Conservation (phyloP, 75 land plant genomes). For the Pinus tabuliformis region DNA sequence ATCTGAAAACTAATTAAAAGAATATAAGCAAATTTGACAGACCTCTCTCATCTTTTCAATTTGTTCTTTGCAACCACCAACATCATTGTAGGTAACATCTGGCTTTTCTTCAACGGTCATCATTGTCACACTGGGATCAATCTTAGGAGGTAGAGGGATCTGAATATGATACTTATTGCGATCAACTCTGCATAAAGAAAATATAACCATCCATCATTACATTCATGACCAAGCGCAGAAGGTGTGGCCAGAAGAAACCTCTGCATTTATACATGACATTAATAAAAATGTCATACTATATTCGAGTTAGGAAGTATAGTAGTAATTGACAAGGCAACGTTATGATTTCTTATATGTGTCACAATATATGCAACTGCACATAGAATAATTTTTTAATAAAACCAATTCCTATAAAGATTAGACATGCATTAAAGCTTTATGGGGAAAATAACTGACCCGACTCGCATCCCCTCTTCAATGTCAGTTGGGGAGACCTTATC, state of each 20-base stretch:
- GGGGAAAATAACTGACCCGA: constrained; percentile 62
- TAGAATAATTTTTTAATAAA: too few species aligned
- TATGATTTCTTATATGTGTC: too few species aligned
- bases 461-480: constrained; percentile 99
- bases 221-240: too few species aligned
- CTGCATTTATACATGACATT: too few species aligned
- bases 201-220: too few species aligned
- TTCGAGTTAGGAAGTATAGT: too few species aligned
- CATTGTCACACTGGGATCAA: constrained; percentile 99
- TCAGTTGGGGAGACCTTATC: constrained; percentile 98
- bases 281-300: too few species aligned
- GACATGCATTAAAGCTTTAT: background rate
- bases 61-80: constrained; percentile 99
- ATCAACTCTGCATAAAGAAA: constrained; percentile 68
- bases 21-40: background rate
- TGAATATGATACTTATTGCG: constrained; percentile 98
- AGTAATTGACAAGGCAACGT: too few species aligned
- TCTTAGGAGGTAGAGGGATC: constrained; percentile 97
- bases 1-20: too few species aligned
- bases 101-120: constrained; percentile 99
- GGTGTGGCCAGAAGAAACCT: too few species aligned
- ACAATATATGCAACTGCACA: too few species aligned
- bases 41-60: constrained; percentile 99
- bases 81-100: constrained; percentile 98
- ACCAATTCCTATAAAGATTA: too few species aligned